Evolutionary conservation across 2,329 filamentous ascomycete genomes (phyloP).

Genomic region (Colletotrichum viniferum): DNA sequence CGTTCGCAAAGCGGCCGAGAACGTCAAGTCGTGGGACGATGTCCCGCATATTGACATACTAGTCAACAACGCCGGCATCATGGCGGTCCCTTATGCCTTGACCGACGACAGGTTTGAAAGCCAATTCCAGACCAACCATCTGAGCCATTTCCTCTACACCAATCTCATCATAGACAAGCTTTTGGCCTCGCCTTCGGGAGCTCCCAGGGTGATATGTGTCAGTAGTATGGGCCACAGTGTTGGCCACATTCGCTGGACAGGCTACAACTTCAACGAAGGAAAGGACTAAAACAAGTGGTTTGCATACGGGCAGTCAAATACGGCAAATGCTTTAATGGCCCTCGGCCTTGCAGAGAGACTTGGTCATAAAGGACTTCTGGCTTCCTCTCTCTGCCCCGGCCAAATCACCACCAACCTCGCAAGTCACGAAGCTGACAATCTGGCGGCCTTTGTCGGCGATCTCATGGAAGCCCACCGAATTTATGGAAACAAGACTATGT

Average conservation of each 20-base stretch:
- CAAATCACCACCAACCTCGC: neutral
- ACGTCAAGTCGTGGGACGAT: slow-evolving; percentile 35
- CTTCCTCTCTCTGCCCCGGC: neutral
- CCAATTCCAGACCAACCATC: slow-evolving; percentile 30
- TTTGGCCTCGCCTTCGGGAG: slow-evolving; percentile 23
- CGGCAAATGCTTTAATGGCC: slow-evolving; percentile 31
- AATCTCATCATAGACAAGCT: neutral
- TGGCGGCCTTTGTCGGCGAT: rapidly evolving
- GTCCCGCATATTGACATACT: slow-evolving; percentile 35
- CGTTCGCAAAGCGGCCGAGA: slow-evolving; percentile 39
- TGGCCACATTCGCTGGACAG: slow-evolving; percentile 42
- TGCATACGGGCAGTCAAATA: slow-evolving; percentile 28
- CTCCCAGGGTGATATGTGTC: slow-evolving; percentile 45
- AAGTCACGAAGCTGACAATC: neutral
- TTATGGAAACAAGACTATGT: neutral
- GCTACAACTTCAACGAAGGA: slow-evolving; percentile 41
- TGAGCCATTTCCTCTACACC: slow-evolving; percentile 4
- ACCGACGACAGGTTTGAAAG: slow-evolving; percentile 41
- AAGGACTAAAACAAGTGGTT: slow-evolving; percentile 25
- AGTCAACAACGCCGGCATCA: slow-evolving; percentile 27
- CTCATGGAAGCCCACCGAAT: rapidly evolving
- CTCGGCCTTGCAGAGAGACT: slow-evolving; percentile 31
- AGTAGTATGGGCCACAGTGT: slow-evolving; percentile 47
- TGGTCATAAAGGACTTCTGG: neutral
- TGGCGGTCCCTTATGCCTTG: slow-evolving; percentile 33